Percentiles rank a stretch among this genome's conserved stretches.
These are phyloP conservation scores for Pseudocercospora crystallina DNA, from an alignment of 2,329 filamentous ascomycete species.

Conservation along the genomic window DNA sequence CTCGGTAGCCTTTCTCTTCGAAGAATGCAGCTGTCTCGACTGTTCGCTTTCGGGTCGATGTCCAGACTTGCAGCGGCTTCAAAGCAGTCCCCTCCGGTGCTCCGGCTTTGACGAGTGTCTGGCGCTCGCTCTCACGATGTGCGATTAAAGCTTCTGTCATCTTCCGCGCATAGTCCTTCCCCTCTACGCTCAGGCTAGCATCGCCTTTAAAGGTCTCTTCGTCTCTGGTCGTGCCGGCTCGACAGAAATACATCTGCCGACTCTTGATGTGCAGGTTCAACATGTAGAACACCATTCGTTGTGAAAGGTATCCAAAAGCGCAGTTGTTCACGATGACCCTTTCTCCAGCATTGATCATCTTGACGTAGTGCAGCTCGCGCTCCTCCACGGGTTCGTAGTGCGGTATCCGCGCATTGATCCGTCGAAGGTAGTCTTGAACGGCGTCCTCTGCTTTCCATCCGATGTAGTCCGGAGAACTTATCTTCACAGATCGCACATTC, in stretches of 20 bases:
- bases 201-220: constrained; percentile 92
- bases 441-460: constrained; percentile 92
- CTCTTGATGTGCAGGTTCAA: constrained; percentile 97
- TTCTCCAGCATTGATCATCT: constrained; percentile 97
- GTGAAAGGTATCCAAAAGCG: constrained; percentile 92
- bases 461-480: constrained; percentile 93
- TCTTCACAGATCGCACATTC: constrained; percentile 96
- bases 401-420: constrained; percentile 90
- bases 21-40: constrained; percentile 85
- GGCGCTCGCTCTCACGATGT: constrained; percentile 79
- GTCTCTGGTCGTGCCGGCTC: constrained; percentile 80
- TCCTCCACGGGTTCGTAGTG: constrained; percentile 97
- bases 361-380: constrained; percentile 91
- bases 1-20: constrained; percentile 75
- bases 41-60: constrained; percentile 84
- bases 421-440: constrained; percentile 83
- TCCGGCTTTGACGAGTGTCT: constrained; percentile 65
- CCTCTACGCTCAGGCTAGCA: constrained; percentile 76
- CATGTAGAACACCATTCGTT: constrained; percentile 97
- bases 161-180: constrained; percentile 75
- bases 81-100: constrained; percentile 64
- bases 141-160: constrained; percentile 82
- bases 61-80: constrained; percentile 88
- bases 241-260: constrained; percentile 87
- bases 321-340: constrained; percentile 95